Evolutionary conservation across 1,284 basidiomycete species (phyloP).

Genomic region (Agaricales sp.): DNA sequence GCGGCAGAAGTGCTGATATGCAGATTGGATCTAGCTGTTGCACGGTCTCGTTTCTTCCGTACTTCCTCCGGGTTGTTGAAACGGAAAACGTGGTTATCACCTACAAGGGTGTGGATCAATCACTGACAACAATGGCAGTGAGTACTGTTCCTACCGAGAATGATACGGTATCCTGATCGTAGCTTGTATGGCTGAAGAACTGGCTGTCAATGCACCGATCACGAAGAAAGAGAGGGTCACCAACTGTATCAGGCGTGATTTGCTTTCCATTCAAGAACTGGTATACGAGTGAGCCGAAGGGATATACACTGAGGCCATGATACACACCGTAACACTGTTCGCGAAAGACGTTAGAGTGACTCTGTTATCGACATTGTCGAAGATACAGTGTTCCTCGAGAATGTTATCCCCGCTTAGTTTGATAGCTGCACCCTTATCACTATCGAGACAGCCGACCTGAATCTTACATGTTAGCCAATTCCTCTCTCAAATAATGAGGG

Average conservation of each 20-base stretch:
- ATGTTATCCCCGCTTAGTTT: conserved; percentile 91
- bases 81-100: conserved; percentile 95
- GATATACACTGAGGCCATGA: conserved; percentile 9
- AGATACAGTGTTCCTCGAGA: conserved; percentile 84
- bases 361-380: conserved; percentile 80
- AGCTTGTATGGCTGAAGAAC: conserved; percentile 60
- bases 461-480: no score
- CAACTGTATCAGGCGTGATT: conserved; percentile 50
- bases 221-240: conserved; percentile 8
- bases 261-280: conserved; percentile 92
- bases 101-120: conserved; percentile 26
- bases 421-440: conserved; percentile 75
- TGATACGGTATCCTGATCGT: conserved; percentile 90
- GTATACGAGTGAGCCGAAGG: conserved; percentile 5
- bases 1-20: conserved; percentile 52
- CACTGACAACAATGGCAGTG: background rate
- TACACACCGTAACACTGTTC: conserved; percentile 75
- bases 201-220: conserved; percentile 14
- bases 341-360: conserved; percentile 75
- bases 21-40: conserved; percentile 58
- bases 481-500: no score
- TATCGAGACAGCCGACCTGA: conserved; percentile 77
- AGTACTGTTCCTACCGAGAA: conserved; percentile 55
- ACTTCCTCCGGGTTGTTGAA: conserved; percentile 97
- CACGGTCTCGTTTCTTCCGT: conserved; percentile 77